A percentile compares a stretch with the other conserved stretches of the same genome.
Evolutionary conservation across 1,284 basidiomycete genomes (phyloP).

Genomic region (Sparassis latifolia): DNA sequence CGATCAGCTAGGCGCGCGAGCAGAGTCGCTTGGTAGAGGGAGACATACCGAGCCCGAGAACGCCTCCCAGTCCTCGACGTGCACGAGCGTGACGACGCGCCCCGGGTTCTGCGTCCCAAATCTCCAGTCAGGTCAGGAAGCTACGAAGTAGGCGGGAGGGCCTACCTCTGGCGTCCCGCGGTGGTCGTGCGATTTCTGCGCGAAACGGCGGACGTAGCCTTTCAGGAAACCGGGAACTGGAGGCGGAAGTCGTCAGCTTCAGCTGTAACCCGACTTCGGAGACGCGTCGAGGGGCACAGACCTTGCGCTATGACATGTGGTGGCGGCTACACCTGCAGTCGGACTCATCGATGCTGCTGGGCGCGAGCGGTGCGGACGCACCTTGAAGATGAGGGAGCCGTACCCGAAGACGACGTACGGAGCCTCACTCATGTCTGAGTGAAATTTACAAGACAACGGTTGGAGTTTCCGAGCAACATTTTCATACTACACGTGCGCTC

Average conservation of each 20-base stretch:
- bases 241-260: not conserved
- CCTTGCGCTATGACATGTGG: conserved; percentile 60
- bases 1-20: too few species aligned
- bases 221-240: conserved; percentile 77
- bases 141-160: too few species aligned
- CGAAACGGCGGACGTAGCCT: conserved; percentile 81
- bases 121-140: not conserved
- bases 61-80: conserved; percentile 75
- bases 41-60: conserved; percentile 55
- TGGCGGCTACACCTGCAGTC: conserved; percentile 48
- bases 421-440: conserved; percentile 1
- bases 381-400: conserved; percentile 80
- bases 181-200: conserved; percentile 85
- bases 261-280: not conserved
- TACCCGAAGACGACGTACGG: conserved; percentile 74
- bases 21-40: not conserved
- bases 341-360: not conserved
- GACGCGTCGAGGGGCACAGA: conserved; percentile 17
- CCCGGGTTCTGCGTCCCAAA: conserved; percentile 53
- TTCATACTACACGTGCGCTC: too few species aligned
- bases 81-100: conserved; percentile 84
- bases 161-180: conserved; percentile 72
- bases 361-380: conserved; percentile 17
- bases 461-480: too few species aligned
- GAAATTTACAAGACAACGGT: not conserved